Conservation (phyloP, 2,329 filamentous ascomycete species). For the Biscogniauxia mediterranea region DNA sequence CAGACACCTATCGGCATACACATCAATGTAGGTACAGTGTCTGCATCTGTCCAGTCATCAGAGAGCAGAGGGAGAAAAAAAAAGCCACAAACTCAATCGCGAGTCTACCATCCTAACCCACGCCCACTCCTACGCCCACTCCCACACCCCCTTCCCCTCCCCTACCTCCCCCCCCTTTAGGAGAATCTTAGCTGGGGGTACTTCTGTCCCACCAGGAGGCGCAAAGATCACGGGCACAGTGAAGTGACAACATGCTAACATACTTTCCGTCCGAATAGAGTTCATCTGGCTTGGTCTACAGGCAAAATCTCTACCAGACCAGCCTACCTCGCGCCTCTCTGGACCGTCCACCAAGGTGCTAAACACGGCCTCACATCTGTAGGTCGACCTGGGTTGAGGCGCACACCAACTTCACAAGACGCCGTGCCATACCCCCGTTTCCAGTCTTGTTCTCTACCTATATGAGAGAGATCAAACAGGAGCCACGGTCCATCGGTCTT, state of each 20-base stretch:
- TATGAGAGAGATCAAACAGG: no score
- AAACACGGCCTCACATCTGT: not conserved
- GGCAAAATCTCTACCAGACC: not conserved
- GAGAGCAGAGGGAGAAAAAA: not conserved
- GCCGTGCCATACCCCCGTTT: not conserved
- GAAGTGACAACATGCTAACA: not conserved
- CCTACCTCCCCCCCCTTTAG: not conserved
- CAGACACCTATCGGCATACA: not conserved
- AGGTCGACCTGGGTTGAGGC: no score
- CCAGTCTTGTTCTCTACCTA: no score
- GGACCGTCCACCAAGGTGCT: not conserved
- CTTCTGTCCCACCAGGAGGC: not conserved
- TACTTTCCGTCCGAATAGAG: not conserved
- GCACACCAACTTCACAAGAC: not conserved
- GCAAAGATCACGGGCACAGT: not conserved
- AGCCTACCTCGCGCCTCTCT: not conserved
- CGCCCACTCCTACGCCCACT: no score
- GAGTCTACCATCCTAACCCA: not conserved
- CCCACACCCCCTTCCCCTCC: no score
- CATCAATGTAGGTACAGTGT: not conserved
- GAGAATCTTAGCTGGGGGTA: not conserved
- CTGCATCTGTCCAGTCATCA: not conserved
- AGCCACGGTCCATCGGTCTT: no score
- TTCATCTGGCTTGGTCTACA: not conserved
- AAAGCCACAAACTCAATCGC: conserved; percentile 2